These are phyloP conservation scores for Phytopythium ostracodes DNA, from an alignment of 352 stramenopile species.

Conservation along the genomic window DNA sequence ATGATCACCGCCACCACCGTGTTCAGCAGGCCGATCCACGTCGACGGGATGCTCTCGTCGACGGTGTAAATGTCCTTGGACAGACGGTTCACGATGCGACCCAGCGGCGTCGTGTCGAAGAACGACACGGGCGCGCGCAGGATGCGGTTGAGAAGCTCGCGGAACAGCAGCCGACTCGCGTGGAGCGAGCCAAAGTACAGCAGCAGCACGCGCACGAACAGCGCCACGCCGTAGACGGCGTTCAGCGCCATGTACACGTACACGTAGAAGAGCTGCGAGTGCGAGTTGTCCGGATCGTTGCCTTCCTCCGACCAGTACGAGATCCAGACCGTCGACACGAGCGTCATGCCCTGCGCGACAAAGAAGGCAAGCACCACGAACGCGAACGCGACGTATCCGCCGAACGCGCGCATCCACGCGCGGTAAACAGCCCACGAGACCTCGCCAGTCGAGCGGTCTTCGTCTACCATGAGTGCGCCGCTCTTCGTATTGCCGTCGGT, in stretches of 20 bases:
- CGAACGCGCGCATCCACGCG: slow-evolving; percentile 66
- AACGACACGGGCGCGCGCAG: slow-evolving; percentile 60
- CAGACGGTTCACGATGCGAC: slow-evolving; percentile 59
- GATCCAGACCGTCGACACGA: slow-evolving; percentile 86
- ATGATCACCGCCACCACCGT: slow-evolving; percentile 46
- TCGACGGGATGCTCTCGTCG: slow-evolving; percentile 49
- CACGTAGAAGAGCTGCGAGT: slow-evolving; percentile 78
- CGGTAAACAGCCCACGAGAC: slow-evolving; percentile 64
- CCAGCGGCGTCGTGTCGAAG: slow-evolving; percentile 67
- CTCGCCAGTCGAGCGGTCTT: slow-evolving; percentile 70
- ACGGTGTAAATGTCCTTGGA: slow-evolving; percentile 69
- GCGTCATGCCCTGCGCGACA: slow-evolving; percentile 38
- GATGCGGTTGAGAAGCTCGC: slow-evolving; percentile 48
- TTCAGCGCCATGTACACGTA: slow-evolving; percentile 83
- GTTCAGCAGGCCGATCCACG: slow-evolving; percentile 37
- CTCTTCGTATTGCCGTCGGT: slow-evolving; percentile 19
- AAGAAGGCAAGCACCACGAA: slow-evolving; percentile 55
- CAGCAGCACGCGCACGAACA: slow-evolving; percentile 59
- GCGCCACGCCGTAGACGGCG: slow-evolving; percentile 38
- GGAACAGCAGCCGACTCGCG: slow-evolving; percentile 59
- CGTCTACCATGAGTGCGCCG: slow-evolving; percentile 56
- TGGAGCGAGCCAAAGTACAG: slow-evolving; percentile 61
- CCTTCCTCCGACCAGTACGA: slow-evolving; percentile 91
- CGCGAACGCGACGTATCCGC: slow-evolving; percentile 39
- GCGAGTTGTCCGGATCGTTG: slow-evolving; percentile 25